A percentile compares a stretch with the other conserved stretches of the same genome.
Evolutionary conservation across 768 basidiomycete species (phyloP).

Genomic region (Cytidiella melzeri): DNA sequence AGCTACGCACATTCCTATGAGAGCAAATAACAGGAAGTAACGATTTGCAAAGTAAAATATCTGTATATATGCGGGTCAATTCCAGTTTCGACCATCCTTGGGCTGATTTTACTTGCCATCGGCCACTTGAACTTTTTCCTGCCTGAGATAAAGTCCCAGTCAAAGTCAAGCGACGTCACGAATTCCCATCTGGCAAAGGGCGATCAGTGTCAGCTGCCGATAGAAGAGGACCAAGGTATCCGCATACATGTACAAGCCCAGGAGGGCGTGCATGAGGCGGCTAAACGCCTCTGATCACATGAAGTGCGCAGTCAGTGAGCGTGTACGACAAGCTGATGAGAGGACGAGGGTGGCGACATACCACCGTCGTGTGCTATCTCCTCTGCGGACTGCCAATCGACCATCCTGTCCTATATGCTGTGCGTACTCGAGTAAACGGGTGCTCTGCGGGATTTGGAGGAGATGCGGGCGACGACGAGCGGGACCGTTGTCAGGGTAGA

Average conservation of each 20-base stretch:
- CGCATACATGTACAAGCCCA: constrained; percentile 40
- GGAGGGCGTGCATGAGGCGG: constrained; percentile 36
- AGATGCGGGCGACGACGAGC: background rate
- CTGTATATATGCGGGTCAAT: constrained; percentile 21
- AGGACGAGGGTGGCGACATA: background rate
- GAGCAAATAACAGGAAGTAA: constrained; percentile 37
- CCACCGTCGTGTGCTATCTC: constrained; percentile 11
- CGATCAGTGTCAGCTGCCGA: background rate
- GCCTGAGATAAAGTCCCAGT: constrained; percentile 34
- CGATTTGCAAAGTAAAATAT: constrained; percentile 41
- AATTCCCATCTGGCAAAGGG: constrained; percentile 36
- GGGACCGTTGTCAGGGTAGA: background rate
- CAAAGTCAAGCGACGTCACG: constrained; percentile 35
- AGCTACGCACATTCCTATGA: constrained; percentile 42
- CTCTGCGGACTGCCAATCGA: constrained; percentile 11
- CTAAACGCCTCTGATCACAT: constrained; percentile 30
- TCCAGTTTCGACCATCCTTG: background rate
- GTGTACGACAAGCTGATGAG: background rate
- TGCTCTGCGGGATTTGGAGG: background rate
- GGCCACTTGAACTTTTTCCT: constrained; percentile 43
- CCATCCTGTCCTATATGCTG: too few relatives aligned
- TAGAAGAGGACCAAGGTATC: background rate
- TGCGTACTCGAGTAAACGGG: too few relatives aligned
- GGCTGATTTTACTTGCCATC: constrained; percentile 27
- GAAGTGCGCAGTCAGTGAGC: background rate